Evolutionary conservation across 1,284 basidiomycete species (phyloP).

Genomic region (Polyporus tsugae): DNA sequence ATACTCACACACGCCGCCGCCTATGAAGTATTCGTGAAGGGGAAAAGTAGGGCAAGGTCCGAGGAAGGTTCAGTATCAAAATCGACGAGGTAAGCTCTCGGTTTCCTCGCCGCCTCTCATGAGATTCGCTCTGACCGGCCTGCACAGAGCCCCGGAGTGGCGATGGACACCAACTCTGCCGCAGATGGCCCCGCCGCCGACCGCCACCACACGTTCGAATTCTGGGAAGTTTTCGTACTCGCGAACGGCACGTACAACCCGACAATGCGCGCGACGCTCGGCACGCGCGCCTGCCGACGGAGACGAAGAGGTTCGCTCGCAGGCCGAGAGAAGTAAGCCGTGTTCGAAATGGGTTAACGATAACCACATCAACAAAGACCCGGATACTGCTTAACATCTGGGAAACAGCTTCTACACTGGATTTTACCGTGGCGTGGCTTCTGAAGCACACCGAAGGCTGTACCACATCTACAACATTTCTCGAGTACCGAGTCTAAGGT

Average conservation of each 20-base stretch:
- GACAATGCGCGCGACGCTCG: conserved; percentile 4
- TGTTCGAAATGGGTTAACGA: no score
- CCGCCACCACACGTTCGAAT: conserved; percentile 1
- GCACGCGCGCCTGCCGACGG: background rate
- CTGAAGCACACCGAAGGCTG: no score
- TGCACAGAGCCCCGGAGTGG: background rate
- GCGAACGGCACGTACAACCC: conserved; percentile 11
- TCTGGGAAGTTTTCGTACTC: conserved; percentile 5
- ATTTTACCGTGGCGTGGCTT: no score
- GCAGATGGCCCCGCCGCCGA: background rate
- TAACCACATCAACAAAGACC: no score
- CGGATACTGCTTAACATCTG: no score
- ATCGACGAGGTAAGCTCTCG: background rate
- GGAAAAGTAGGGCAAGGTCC: conserved; percentile 3
- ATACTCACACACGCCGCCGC: conserved; percentile 2
- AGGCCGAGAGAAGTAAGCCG: no score
- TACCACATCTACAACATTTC: no score
- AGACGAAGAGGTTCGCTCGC: conserved; percentile 6
- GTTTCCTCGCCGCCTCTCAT: no score
- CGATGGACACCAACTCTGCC: background rate
- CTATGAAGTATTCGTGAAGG: background rate
- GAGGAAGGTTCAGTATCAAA: conserved; percentile 6
- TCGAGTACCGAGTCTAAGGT: no score
- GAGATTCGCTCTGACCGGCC: no score
- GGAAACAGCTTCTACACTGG: no score